Base-by-base conservation (phyloP, 257 asterid genomes). In the Nicotiana attenuata region DNA sequence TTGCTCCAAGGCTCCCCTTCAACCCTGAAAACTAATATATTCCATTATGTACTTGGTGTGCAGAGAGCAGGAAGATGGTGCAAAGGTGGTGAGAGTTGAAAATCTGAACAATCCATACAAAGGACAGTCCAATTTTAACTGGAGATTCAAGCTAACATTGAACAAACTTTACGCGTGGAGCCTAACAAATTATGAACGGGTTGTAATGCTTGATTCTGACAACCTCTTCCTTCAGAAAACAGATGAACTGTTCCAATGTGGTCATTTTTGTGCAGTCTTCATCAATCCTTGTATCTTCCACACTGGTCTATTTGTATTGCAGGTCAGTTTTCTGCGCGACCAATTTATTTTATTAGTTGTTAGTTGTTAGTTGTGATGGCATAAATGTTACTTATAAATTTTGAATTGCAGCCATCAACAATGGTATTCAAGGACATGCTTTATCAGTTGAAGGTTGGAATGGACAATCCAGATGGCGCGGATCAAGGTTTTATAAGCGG, bases 201-300 rank as follows among this genome's bases (percentile, higher is more conserved):
- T 95, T 7, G 91, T 95, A 55, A 95, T 95, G 99, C 97, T 95
- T 4, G 99, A 95, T 52, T 92, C 99, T 0, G 99, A 95, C 83
- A 95, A 95, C 87, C 97, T 95, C 83, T 93, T 95, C 89, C 95
- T 92, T 33, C 88, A 19, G 5, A 93, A 89, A 61, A 83, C 95
- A 3, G 99, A 95, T 59, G 97, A 95, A 67, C 89, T 95, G 76
- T 95, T 95, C 91, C 97, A 88, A 20, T 95, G 99, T 19, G 99
- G 99, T 28, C 92, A 91, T 80, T 95, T 95, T 53, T 95, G 99
- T 59, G 99, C 98, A 0, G 98, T 92, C 59, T 95, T 92, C 91
- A 95, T 95, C 76, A 95, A 95, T 29, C 99, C 99, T 16, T 95
- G 99, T 93, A 89, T 95, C 83, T 95, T 95, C 89, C 99, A 95